Evolutionary conservation across 495 filamentous ascomycete species (phyloP), one percentile per base, ranked within the genome.

Genomic region (Thozetella sp.): DNA sequence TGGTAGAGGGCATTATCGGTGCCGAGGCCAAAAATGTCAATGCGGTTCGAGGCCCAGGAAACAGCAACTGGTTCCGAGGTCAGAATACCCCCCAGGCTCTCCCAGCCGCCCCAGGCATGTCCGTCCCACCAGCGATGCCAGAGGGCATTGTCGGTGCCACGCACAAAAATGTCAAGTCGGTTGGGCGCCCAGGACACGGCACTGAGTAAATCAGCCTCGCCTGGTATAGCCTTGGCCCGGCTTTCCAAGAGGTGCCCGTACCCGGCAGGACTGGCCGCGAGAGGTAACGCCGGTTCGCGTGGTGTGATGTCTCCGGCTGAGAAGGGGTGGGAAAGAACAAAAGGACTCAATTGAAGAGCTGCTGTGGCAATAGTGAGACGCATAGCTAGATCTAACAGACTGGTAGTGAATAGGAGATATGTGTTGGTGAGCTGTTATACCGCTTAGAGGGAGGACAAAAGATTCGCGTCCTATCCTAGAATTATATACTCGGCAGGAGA

Each of bases 1-100:
- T 63, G 55, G 34, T 51, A 57, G 17, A 58, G 15, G 1, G 48
- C 51, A 67, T 86, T 17, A 46, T 89, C 54, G 0, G 25, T 51
- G 25, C 62, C 62, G 1, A 60, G 4, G 6, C 23, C 62, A 30
- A 64, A 60, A 25, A 60, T 22, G 53, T 60, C 58, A 24, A 60
- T 22, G n/a, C 58, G 52, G 17, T 60, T 63, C 2, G 57, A 1
- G 22, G 40, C 66, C 46, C 61, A 62, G 17, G 64, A 62, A 25
- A 64, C 60, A 19, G 55, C 67, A n/a, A 56, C 56, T 0, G 67
- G 67, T 15, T 59, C 37, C 40, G 58, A 65, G 13, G 54, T 61
- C 25, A 67, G 50, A 25, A 43, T 46, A 3, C 67, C 69, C 22
- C 63, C 67, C 11, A 72, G 69, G 10, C 54, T 55, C 24, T 70